Evolutionary conservation across 129 eudicot genomes (phyloP).

Genomic region (Escallonia herrerae): DNA sequence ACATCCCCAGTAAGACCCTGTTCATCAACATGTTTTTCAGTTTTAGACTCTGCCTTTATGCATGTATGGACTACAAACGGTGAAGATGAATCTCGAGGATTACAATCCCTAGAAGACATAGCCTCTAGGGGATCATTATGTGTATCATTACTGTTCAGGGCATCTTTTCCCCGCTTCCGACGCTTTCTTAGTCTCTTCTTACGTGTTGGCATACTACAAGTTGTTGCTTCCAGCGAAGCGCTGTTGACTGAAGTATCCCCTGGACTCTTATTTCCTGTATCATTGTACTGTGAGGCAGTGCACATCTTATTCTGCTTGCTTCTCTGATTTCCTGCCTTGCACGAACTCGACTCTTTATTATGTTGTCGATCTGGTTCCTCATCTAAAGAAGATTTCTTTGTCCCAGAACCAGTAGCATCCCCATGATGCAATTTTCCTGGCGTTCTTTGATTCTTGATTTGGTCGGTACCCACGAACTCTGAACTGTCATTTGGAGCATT

Average conservation of each 20-base stretch:
- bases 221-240: neutral
- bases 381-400: too few species aligned
- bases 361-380: too few species aligned
- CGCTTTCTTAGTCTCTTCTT: conserved; percentile 6
- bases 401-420: too few species aligned
- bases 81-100: neutral
- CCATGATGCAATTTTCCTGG: too few species aligned
- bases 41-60: conserved; percentile 1
- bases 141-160: neutral
- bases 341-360: too few species aligned
- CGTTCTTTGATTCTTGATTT: too few species aligned
- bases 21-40: conserved; percentile 2
- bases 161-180: neutral
- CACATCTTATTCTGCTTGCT: neutral
- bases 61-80: conserved; percentile 3
- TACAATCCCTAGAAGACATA: neutral
- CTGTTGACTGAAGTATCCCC: neutral
- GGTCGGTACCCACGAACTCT: neutral
- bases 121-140: neutral
- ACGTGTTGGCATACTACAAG: too few species aligned
- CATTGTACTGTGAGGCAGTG: neutral
- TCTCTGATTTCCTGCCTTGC: too few species aligned
- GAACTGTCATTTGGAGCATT: neutral
- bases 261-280: neutral
- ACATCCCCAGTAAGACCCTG: neutral